Percentiles rank a stretch among this genome's conserved stretches.
Conservation (phyloP, 192 early-diverging fungal genomes). For the Obelidium mucronatum region DNA sequence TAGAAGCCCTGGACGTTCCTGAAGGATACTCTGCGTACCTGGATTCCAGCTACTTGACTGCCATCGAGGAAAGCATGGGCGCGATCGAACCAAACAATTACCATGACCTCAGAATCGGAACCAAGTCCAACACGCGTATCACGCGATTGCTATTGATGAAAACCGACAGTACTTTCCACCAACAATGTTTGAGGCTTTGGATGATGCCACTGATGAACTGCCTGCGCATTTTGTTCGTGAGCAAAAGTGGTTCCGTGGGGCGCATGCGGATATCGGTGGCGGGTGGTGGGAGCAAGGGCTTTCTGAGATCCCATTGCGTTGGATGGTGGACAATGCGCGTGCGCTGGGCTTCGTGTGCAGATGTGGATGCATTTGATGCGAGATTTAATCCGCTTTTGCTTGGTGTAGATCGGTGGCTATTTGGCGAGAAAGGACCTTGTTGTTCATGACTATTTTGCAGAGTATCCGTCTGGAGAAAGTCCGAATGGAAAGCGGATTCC, state of each 20-base stretch:
- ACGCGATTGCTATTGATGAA: constrained; percentile 34
- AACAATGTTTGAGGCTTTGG: constrained; percentile 19
- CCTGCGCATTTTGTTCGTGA: neutral
- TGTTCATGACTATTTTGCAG: constrained; percentile 12
- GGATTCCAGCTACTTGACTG: neutral
- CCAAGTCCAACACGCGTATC: constrained; percentile 31
- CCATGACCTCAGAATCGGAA: constrained; percentile 27
- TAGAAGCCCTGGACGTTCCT: constrained; percentile 15
- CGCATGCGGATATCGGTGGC: constrained; percentile 38
- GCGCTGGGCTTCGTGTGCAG: neutral
- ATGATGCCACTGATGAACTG: neutral
- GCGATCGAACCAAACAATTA: constrained; percentile 24
- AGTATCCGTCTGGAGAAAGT: neutral
- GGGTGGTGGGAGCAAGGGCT: constrained; percentile 38
- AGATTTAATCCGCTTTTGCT: constrained; percentile 2
- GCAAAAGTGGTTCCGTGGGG: constrained; percentile 36
- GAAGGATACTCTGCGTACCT: neutral
- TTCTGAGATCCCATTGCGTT: constrained; percentile 22
- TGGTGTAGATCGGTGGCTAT: neutral
- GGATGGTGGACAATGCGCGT: constrained; percentile 39
- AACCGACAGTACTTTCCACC: constrained; percentile 30
- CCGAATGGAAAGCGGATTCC: neutral
- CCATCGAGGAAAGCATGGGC: neutral
- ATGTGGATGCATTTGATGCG: neutral
- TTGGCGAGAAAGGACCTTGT: neutral